phyloP scores from a whole-genome alignment of 2,329 filamentous ascomycete species.

The Biscogniauxia mediterranea region DNA sequence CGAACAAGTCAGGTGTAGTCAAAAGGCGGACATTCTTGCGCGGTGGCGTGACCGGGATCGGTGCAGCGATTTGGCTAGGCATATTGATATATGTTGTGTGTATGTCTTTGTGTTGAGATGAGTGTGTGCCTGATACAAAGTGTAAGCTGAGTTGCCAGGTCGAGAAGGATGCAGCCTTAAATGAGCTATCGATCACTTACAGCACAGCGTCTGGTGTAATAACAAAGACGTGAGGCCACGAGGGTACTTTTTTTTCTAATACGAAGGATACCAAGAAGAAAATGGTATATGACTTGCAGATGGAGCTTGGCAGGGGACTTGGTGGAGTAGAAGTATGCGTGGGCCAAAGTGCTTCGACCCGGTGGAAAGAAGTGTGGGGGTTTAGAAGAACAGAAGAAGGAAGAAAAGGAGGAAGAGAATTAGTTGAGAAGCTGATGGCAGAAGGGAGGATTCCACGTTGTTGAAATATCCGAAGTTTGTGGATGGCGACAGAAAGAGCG shows the following conservation, averaged over 20 bases:
- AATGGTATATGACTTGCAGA: slow-evolving; percentile 8
- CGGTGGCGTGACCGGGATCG: slow-evolving; percentile 47
- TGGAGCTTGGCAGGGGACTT: slow-evolving; percentile 11
- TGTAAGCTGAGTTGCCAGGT: not conserved
- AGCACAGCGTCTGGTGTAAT: not conserved
- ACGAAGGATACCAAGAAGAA: slow-evolving; percentile 3
- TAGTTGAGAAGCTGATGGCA: not conserved
- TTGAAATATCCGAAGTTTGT: slow-evolving; percentile 19
- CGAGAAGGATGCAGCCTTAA: not conserved
- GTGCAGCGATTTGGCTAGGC: slow-evolving; percentile 45
- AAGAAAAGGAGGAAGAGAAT: not conserved
- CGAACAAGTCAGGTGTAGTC: slow-evolving; percentile 51
- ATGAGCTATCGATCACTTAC: not conserved
- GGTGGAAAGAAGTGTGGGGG: slow-evolving; percentile 4
- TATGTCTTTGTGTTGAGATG: slow-evolving; percentile 3
- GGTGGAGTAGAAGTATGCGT: slow-evolving; percentile 4
- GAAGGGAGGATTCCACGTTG: slow-evolving; percentile 7
- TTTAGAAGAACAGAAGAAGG: not conserved
- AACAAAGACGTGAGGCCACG: not conserved
- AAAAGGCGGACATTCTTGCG: slow-evolving; percentile 45
- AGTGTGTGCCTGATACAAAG: not conserved
- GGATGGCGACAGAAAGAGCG: slow-evolving; percentile 28
- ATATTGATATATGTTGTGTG: slow-evolving; percentile 33
- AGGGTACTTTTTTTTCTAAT: slow-evolving; percentile 10
- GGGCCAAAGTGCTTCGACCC: slow-evolving; percentile 1